Conservation (phyloP, 2,329 filamentous ascomycete genomes). For the Kalaharituber pfeilii region DNA sequence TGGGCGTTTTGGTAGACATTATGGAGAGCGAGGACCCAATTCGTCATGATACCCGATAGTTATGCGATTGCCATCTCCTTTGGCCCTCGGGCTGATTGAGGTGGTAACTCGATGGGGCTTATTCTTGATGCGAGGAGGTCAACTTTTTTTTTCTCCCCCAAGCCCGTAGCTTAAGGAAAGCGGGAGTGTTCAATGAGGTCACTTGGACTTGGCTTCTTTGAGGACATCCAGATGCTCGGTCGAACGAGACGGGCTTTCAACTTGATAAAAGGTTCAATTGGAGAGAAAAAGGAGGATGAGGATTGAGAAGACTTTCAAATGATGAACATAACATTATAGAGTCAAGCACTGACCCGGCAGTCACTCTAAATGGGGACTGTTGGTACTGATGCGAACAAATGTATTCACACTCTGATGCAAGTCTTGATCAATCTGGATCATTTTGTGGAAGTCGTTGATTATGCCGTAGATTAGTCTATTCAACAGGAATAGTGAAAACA, state of each 20-base stretch:
- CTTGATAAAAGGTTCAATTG: conserved; percentile 7
- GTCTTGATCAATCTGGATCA: too few species aligned
- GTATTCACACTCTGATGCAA: conserved; percentile 1
- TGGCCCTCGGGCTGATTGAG: conserved; percentile 24
- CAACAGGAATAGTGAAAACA: too few species aligned
- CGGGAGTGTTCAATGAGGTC: conserved; percentile 21
- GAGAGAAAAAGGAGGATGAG: neutral
- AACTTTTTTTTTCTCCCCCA: conserved; percentile 30
- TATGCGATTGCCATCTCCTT: conserved; percentile 76
- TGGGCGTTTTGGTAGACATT: too few species aligned
- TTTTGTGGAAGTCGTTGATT: too few species aligned
- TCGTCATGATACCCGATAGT: conserved; percentile 48
- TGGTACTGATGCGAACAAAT: neutral
- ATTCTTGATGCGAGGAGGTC: conserved; percentile 97
- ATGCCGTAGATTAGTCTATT: too few species aligned
- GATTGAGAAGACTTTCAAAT: conserved; percentile 31
- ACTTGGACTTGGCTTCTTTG: conserved; percentile 10
- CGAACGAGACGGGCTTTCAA: conserved; percentile 49
- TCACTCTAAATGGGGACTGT: neutral
- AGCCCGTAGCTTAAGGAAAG: conserved; percentile 38
- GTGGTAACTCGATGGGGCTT: conserved; percentile 99
- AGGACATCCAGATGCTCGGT: conserved; percentile 41
- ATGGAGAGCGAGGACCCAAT: conserved; percentile 14
- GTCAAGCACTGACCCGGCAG: conserved; percentile 74
- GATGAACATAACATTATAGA: conserved; percentile 91